Evolutionary conservation across 108 stramenopile genomes (phyloP).

Genomic region (Chaetoceros tenuissimus): DNA sequence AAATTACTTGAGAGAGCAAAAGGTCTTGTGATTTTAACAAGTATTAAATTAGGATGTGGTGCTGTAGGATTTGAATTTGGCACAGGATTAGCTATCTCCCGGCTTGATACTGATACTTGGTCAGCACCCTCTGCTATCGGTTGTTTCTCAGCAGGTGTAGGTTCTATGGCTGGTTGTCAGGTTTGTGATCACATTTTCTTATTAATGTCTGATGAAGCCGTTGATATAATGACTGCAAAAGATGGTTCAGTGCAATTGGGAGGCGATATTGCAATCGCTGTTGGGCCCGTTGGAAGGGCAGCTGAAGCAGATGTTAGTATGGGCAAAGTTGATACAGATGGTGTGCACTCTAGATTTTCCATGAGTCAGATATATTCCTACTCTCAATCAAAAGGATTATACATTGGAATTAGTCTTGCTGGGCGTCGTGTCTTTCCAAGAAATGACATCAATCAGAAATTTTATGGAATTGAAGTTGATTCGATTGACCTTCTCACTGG

Average conservation of each 20-base stretch:
- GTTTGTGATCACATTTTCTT: conserved; percentile 89
- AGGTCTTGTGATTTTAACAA: conserved; percentile 76
- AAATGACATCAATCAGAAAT: conserved; percentile 89
- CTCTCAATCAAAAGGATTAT: conserved; percentile 84
- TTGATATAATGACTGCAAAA: conserved; percentile 70
- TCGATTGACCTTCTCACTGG: conserved; percentile 62
- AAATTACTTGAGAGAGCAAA: conserved; percentile 57
- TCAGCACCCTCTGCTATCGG: conserved; percentile 86
- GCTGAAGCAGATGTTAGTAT: conserved; percentile 76
- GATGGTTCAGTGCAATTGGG: conserved; percentile 84
- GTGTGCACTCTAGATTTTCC: no score
- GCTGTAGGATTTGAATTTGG: conserved; percentile 84
- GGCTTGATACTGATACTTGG: conserved; percentile 56
- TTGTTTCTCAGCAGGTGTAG: no score
- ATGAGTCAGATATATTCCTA: conserved; percentile 95
- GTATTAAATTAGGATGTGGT: conserved; percentile 76
- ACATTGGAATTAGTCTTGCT: conserved; percentile 89
- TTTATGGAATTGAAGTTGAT: conserved; percentile 78
- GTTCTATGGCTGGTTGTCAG: conserved; percentile 74
- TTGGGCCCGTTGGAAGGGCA: conserved; percentile 89
- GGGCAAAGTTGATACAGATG: conserved; percentile 34
- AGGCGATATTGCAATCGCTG: conserved; percentile 87
- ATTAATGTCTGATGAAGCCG: conserved; percentile 87
- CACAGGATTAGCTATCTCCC: conserved; percentile 77
- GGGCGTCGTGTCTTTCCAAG: conserved; percentile 80